A percentile compares a stretch with the other conserved stretches of the same genome.
phyloP scores from a whole-genome alignment of 2,329 filamentous ascomycete genomes.

The Cyclaneusma minus region DNA sequence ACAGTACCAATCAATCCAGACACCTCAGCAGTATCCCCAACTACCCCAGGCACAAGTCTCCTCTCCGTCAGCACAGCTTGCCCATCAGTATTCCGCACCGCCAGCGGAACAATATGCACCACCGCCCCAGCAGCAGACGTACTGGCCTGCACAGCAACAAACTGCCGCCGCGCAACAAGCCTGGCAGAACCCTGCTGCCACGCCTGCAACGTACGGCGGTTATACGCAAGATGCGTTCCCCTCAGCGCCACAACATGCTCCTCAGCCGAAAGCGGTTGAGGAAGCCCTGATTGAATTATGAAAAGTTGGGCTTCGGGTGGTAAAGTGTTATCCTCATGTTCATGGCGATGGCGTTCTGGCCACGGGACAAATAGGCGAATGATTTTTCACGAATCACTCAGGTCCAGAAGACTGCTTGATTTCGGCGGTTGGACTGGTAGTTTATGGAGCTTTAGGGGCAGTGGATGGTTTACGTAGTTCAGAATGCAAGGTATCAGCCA shows the following conservation, averaged over 20 bases:
- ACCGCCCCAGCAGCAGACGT: constrained; percentile 23
- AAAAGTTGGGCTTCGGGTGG: too few species aligned
- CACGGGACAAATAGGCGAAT: not conserved
- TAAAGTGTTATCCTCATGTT: too few species aligned
- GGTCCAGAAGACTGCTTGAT: not conserved
- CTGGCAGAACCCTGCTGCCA: constrained; percentile 23
- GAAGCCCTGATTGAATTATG: constrained; percentile 71
- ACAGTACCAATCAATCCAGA: constrained; percentile 18
- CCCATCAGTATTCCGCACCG: constrained; percentile 13
- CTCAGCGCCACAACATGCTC: constrained; percentile 45
- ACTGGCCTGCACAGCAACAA: constrained; percentile 32
- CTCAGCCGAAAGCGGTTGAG: constrained; percentile 41
- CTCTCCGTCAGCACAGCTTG: constrained; percentile 14
- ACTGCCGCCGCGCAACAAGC: constrained; percentile 24
- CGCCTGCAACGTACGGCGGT: constrained; percentile 24
- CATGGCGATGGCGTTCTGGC: constrained; percentile 2
- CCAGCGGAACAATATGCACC: constrained; percentile 8
- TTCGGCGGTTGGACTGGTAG: too few species aligned
- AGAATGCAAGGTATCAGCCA: too few species aligned
- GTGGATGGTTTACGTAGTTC: too few species aligned
- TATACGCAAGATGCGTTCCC: constrained; percentile 51
- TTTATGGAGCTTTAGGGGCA: too few species aligned
- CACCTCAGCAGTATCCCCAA: constrained; percentile 10
- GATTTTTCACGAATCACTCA: not conserved
- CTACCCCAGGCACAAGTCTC: constrained; percentile 11